phyloP scores from a whole-genome alignment of 2,329 filamentous ascomycete species.

The Alternaria triticina region DNA sequence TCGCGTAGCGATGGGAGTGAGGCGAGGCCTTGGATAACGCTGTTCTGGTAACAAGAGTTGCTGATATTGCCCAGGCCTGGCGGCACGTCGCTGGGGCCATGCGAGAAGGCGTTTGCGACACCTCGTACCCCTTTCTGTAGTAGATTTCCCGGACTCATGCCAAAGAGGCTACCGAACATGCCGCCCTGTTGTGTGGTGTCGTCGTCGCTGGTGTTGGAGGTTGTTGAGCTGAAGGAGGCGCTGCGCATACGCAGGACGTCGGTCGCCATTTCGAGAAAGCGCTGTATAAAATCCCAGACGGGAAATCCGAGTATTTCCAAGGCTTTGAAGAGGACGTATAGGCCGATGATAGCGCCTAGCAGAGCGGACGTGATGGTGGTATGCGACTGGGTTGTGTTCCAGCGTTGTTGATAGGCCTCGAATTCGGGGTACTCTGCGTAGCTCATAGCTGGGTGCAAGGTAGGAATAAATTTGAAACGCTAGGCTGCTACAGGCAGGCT shows the following conservation, averaged over 20 bases:
- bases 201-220: slow-evolving; percentile 26
- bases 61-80: slow-evolving; percentile 85
- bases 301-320: slow-evolving; percentile 41
- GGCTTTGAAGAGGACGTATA: slow-evolving; percentile 38
- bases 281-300: slow-evolving; percentile 58
- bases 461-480: slow-evolving; percentile 14
- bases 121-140: slow-evolving; percentile 46
- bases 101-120: slow-evolving; percentile 46
- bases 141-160: slow-evolving; percentile 46
- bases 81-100: slow-evolving; percentile 43
- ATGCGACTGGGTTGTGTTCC: slow-evolving; percentile 17
- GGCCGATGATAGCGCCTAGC: slow-evolving; percentile 26
- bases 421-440: slow-evolving; percentile 23
- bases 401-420: slow-evolving; percentile 23
- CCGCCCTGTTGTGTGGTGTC: slow-evolving; percentile 29
- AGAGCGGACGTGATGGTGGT: slow-evolving; percentile 22
- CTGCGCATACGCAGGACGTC: slow-evolving; percentile 10
- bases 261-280: slow-evolving; percentile 47
- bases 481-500: neutral
- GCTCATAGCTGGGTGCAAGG: slow-evolving; percentile 29
- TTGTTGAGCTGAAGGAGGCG: slow-evolving; percentile 5
- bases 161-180: slow-evolving; percentile 44
- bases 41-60: slow-evolving; percentile 98
- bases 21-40: slow-evolving; percentile 80
- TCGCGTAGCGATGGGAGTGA: slow-evolving; percentile 72